A percentile compares a stretch with the other conserved stretches of the same genome.
phyloP scores from a whole-genome alignment of 2,329 filamentous ascomycete species.

The Aureobasidium sp. region DNA sequence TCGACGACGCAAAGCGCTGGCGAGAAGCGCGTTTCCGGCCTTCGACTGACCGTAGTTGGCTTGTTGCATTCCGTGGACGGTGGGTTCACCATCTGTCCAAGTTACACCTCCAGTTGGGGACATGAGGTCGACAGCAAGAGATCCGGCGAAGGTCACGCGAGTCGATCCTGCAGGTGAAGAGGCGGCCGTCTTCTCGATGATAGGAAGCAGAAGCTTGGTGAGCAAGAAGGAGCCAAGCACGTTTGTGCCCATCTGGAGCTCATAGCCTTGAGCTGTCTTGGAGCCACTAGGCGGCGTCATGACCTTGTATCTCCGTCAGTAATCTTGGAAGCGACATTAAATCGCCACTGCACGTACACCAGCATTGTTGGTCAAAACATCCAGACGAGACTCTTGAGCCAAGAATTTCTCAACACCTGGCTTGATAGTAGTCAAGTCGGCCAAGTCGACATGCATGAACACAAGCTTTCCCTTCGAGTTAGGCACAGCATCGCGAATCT shows the following conservation, averaged over 20 bases:
- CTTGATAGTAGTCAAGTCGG: constrained; percentile 28
- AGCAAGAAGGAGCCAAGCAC: constrained; percentile 26
- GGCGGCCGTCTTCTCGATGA: constrained; percentile 20
- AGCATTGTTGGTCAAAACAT: constrained; percentile 35
- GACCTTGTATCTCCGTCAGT: constrained; percentile 6
- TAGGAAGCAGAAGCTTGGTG: constrained; percentile 22
- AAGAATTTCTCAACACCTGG: constrained; percentile 26
- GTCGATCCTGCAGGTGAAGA: constrained; percentile 18
- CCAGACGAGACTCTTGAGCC: constrained; percentile 27
- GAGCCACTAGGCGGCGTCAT: constrained; percentile 26
- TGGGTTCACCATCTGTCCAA: constrained; percentile 13
- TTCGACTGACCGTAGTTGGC: constrained; percentile 22
- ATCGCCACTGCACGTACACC: constrained; percentile 18
- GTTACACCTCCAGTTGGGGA: constrained; percentile 17
- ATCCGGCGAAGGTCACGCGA: constrained; percentile 24
- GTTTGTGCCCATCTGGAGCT: constrained; percentile 23
- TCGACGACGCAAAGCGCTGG: constrained; percentile 12
- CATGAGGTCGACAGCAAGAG: constrained; percentile 17
- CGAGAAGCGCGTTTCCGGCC: constrained; percentile 21
- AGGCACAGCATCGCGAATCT: constrained; percentile 31
- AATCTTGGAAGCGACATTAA: background rate
- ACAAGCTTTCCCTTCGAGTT: constrained; percentile 32
- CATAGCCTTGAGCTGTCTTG: constrained; percentile 21
- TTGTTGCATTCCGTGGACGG: constrained; percentile 14
- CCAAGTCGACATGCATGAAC: constrained; percentile 39